phyloP scores from a whole-genome alignment of 1,284 basidiomycete genomes.

The Agaricales sp. region DNA sequence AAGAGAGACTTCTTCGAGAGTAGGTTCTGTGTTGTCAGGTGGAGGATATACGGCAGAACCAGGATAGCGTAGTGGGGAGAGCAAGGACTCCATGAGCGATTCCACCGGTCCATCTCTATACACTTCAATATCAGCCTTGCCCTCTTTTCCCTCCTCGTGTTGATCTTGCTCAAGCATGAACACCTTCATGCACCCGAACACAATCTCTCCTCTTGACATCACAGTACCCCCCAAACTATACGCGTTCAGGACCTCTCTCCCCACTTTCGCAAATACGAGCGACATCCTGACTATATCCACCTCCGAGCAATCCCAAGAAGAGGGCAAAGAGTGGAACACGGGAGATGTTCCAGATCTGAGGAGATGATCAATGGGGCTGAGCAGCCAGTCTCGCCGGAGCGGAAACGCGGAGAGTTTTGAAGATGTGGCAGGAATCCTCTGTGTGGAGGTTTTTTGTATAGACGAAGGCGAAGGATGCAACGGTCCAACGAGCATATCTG shows the following conservation, averaged over 20 bases:
- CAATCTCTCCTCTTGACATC: conserved; percentile 41
- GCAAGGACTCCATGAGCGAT: conserved; percentile 45
- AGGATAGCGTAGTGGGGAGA: conserved; percentile 42
- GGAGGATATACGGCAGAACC: conserved; percentile 10
- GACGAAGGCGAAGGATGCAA: not conserved
- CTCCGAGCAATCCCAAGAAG: conserved; percentile 75
- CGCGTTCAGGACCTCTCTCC: conserved; percentile 31
- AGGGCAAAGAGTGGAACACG: conserved; percentile 60
- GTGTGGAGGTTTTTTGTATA: conserved; percentile 35
- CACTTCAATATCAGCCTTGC: conserved; percentile 50
- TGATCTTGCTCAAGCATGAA: conserved; percentile 89
- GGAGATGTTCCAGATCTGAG: conserved; percentile 69
- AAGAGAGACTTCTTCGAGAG: conserved; percentile 48
- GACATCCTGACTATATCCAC: conserved; percentile 66
- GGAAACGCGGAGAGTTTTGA: conserved; percentile 45
- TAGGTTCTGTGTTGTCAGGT: conserved; percentile 15
- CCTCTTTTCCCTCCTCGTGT: conserved; percentile 22
- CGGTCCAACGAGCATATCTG: not conserved
- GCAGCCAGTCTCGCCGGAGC: conserved; percentile 61
- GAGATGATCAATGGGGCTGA: conserved; percentile 71
- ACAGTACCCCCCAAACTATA: conserved; percentile 28
- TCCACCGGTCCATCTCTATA: conserved; percentile 59
- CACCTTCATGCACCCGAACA: conserved; percentile 83
- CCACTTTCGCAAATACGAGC: conserved; percentile 44
- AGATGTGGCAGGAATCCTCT: conserved; percentile 35